Evolutionary conservation across 495 filamentous ascomycete genomes (phyloP).

Genomic region (Penicillium lagena): DNA sequence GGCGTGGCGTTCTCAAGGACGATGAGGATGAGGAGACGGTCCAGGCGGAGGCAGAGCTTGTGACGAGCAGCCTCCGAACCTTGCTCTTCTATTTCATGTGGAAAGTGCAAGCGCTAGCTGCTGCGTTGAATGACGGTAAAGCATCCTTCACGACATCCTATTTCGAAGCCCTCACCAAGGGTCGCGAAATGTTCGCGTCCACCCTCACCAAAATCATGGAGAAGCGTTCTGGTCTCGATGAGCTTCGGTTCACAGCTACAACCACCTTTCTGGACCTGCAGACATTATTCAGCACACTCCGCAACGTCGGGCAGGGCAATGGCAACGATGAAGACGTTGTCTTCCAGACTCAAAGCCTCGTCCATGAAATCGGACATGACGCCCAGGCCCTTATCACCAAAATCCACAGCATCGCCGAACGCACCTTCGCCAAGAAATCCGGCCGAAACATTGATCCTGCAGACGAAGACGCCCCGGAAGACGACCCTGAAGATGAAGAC

Average conservation of each 20-base stretch:
- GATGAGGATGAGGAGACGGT: slow-evolving; percentile 58
- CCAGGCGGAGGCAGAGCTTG: slow-evolving; percentile 67
- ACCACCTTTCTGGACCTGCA: slow-evolving; percentile 73
- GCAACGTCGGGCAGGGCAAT: slow-evolving; percentile 34
- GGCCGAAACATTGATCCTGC: slow-evolving; percentile 60
- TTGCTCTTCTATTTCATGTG: slow-evolving; percentile 91
- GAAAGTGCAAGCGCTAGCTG: slow-evolving; percentile 57
- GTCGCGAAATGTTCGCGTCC: slow-evolving; percentile 45
- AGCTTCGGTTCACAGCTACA: slow-evolving; percentile 68
- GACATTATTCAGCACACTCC: slow-evolving; percentile 70
- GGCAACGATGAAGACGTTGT: slow-evolving; percentile 42
- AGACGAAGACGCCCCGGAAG: slow-evolving; percentile 58
- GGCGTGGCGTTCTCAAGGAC: slow-evolving; percentile 54
- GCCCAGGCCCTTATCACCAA: slow-evolving; percentile 58
- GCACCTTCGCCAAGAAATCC: slow-evolving; percentile 63
- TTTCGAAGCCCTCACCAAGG: slow-evolving; percentile 37
- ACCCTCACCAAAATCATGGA: slow-evolving; percentile 62
- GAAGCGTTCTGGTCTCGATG: slow-evolving; percentile 53
- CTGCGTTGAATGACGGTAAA: slow-evolving; percentile 30
- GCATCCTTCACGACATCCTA: slow-evolving; percentile 46
- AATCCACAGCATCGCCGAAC: slow-evolving; percentile 70
- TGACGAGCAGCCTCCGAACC: slow-evolving; percentile 63
- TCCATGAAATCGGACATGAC: slow-evolving; percentile 53
- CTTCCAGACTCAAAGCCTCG: slow-evolving; percentile 51
- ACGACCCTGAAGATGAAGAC: slow-evolving; percentile 40